Base-by-base conservation (phyloP, 1,284 basidiomycete genomes). In the Trametes hirsuta region DNA sequence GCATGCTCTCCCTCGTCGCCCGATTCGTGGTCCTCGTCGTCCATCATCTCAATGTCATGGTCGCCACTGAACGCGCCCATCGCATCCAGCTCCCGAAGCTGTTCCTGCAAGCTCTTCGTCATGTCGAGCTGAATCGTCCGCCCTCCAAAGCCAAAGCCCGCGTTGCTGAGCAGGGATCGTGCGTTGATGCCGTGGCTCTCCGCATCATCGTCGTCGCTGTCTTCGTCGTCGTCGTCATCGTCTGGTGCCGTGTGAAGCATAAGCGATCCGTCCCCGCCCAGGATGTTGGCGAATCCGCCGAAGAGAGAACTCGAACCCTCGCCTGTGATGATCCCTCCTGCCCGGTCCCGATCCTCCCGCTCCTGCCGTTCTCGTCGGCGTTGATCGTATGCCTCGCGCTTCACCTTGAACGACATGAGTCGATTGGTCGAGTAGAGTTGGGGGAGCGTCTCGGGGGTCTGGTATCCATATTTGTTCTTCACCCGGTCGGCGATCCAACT, bases 401-500 rank as follows among this genome's bases (percentile, higher is more conserved):
- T 79, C 12, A 83, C 80, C 61, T 81, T 81, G 78, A 83, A 89
- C 8, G 84, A 79, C 71, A 81, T 75, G 52, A 90, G 69, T 39
- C 89, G 82, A 55, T 77, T 82, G 59, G 80, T 75, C 0, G 88
- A 76, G 71, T 90, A 95, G 55, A 94, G 79, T 65, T 87, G 84
- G 2, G 91, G 90, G 36, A 84, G 78, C 47, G 78, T 74, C 39
- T 75, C 78, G 9, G 94, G 93, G 4, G 94, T 96, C 37, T 79
- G 71, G 74, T 87, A 90, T 22, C 90, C 88, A 74, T 88, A 79
- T 53, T 87, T 82, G 40, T 81, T 82, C 68, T 95, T 84, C 44
- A 97, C 92, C 45, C 96, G 87, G 53, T 95, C 85, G 63, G 84
- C 88, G 66, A 99, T 77, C 97, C 96, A 99, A 24, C 83, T 76